Evolutionary conservation across 495 filamentous ascomycete species (phyloP), one percentile per base, ranked within the genome.

Genomic region (Neurospora sp.): DNA sequence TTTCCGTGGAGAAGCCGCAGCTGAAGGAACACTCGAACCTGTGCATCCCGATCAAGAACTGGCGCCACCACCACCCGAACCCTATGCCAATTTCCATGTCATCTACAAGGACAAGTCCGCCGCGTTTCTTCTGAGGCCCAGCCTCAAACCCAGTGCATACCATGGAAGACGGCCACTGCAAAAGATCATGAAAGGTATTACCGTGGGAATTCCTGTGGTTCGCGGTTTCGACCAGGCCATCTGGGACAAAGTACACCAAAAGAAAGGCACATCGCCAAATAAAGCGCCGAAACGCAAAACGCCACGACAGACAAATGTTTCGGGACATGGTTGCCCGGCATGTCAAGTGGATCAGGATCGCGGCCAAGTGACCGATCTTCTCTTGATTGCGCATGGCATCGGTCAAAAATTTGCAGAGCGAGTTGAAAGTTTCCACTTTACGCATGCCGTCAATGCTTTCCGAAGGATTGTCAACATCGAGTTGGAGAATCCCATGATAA

Each of bases 351-450:
- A 93, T 22, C 80, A 80, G 68, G 87, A 92, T 41, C 85, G 90
- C 31, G 90, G 89, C 3, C 88, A 88, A 45, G 92, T 96, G 5
- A 95, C 93, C 10, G 96, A 99, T 78, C 81, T 99, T 27, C 87
- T 97, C 20, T 82, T 99, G 17, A 92, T 98, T 31, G 93, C 96
- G 61, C 96, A 99, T 79, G 96, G 94, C 14, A 98, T 99, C 69
- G 96, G 96, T 0, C 96, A 99, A 79, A 98, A 98, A 78, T 84
- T 98, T n/a, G 96, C 94, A 0, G 94, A 99, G 76, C 87, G 94
- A 17, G 91, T 99, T 69, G 96, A 98, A 78, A 97, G 93, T 79
- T 99, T 93, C 75, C 92, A 97, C 77, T 99, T 99, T 78, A 98
- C 96, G 0, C 94, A 98, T 78, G 91, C 93, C 4, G 94, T 98